phyloP scores from a whole-genome alignment of 768 basidiomycete species.

The Amyloporia xantha region DNA sequence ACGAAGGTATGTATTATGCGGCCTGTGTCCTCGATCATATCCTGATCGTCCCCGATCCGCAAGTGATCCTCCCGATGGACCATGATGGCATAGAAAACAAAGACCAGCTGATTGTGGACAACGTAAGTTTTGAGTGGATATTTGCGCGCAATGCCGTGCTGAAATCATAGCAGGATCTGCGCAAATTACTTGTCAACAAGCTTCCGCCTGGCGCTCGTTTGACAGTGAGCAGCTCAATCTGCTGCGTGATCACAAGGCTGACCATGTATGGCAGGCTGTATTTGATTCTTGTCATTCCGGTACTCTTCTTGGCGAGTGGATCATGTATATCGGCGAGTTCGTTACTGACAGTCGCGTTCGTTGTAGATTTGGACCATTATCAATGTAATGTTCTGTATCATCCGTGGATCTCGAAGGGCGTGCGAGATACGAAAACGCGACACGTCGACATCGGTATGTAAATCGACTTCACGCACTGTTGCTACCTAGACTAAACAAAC shows the following conservation, averaged over 20 bases:
- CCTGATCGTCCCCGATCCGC: not conserved
- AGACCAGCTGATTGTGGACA: constrained; percentile 16
- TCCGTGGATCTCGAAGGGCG: constrained; percentile 13
- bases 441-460: not conserved
- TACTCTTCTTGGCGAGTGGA: constrained; percentile 14
- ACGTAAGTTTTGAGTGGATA: constrained; percentile 9
- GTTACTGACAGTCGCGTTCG: not conserved
- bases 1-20: constrained; percentile 15
- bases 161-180: constrained; percentile 14
- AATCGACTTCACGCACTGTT: not conserved
- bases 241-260: not conserved
- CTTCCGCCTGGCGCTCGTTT: constrained; percentile 15
- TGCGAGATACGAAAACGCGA: not conserved
- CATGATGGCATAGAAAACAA: constrained; percentile 7
- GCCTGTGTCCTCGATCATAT: not conserved
- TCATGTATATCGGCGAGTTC: not conserved
- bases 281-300: constrained; percentile 23
- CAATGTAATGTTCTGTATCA: constrained; percentile 19
- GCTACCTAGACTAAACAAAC: not conserved
- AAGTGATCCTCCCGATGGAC: constrained; percentile 9
- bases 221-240: constrained; percentile 5
- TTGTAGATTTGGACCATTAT: constrained; percentile 16
- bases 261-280: constrained; percentile 12
- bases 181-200: constrained; percentile 9
- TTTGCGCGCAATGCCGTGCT: not conserved